A percentile compares a stretch with the other conserved stretches of the same genome.
These are phyloP conservation scores for Corinectria fuckeliana DNA, from an alignment of 2,329 filamentous ascomycete species.

Conservation along the genomic window DNA sequence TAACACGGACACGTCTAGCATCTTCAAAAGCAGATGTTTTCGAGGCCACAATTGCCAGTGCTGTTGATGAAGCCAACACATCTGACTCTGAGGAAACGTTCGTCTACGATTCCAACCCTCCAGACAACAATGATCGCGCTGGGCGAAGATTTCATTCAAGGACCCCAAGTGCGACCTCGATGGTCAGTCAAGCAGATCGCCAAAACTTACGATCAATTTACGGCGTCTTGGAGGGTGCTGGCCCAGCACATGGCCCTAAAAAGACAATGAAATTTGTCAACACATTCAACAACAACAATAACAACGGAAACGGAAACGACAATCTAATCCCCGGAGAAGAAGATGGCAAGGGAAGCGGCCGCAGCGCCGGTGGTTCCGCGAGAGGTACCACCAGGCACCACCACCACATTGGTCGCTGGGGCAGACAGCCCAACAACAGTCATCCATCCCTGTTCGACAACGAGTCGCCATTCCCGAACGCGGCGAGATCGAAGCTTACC, in stretches of 20 bases:
- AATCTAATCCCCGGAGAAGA: conserved; percentile 65
- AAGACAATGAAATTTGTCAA: conserved; percentile 97
- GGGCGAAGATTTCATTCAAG: conserved; percentile 87
- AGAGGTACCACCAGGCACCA: conserved; percentile 76
- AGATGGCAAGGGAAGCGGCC: conserved; percentile 67
- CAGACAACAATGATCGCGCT: conserved; percentile 63
- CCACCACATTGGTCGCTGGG: conserved; percentile 76
- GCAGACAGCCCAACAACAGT: conserved; percentile 69
- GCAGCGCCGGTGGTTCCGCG: conserved; percentile 66
- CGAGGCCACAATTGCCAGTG: conserved; percentile 94
- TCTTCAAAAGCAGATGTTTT: conserved; percentile 94
- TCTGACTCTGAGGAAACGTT: conserved; percentile 99
- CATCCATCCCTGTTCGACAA: conserved; percentile 77
- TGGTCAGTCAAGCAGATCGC: conserved; percentile 71
- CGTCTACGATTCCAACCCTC: conserved; percentile 97
- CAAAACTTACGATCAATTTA: conserved; percentile 69
- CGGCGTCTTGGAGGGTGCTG: conserved; percentile 67
- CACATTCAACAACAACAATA: conserved; percentile 71
- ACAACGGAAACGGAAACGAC: conserved; percentile 59
- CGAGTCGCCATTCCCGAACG: conserved; percentile 78
- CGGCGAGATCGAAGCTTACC: conserved; percentile 67
- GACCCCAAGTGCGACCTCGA: conserved; percentile 91
- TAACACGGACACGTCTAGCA: conserved; percentile 21
- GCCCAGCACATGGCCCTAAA: conserved; percentile 59
- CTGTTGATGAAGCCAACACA: conserved; percentile 93